Evolutionary conservation across 2,329 filamentous ascomycete genomes (phyloP).

Genomic region (Arthrobotrys sphaeroides): DNA sequence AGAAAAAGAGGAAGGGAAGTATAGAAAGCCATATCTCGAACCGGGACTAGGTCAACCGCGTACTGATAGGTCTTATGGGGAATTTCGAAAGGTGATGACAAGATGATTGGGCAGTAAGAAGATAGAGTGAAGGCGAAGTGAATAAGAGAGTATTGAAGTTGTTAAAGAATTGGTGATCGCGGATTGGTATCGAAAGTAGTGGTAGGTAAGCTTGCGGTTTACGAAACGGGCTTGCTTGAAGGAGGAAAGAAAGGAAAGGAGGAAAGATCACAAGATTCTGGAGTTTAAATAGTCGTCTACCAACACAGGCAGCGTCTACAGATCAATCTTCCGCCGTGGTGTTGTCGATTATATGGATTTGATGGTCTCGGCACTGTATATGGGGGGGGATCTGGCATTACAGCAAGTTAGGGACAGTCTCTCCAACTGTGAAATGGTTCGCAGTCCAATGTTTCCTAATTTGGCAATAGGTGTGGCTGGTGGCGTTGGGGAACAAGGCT

Average conservation of each 20-base stretch:
- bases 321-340: neutral
- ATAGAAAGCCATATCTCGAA: neutral
- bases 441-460: too few relatives aligned
- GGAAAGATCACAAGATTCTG: neutral
- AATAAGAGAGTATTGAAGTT: too few relatives aligned
- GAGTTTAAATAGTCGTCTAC: neutral
- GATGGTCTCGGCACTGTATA: too few relatives aligned
- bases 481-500: too few relatives aligned
- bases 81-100: neutral
- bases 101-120: too few relatives aligned
- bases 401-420: too few relatives aligned
- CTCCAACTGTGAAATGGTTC: too few relatives aligned
- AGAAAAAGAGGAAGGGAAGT: neutral
- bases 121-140: too few relatives aligned
- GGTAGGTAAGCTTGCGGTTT: conserved; percentile 2
- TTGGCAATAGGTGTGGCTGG: too few relatives aligned
- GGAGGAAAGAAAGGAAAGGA: neutral
- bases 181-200: neutral
- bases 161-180: neutral
- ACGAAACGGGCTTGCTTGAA: neutral
- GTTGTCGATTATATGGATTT: too few relatives aligned
- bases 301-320: neutral
- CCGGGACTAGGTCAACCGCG: too few relatives aligned
- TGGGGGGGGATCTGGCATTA: too few relatives aligned
- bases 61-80: neutral